Base-by-base conservation (phyloP, 768 basidiomycete genomes). In the Cystofilobasidium macerans region DNA sequence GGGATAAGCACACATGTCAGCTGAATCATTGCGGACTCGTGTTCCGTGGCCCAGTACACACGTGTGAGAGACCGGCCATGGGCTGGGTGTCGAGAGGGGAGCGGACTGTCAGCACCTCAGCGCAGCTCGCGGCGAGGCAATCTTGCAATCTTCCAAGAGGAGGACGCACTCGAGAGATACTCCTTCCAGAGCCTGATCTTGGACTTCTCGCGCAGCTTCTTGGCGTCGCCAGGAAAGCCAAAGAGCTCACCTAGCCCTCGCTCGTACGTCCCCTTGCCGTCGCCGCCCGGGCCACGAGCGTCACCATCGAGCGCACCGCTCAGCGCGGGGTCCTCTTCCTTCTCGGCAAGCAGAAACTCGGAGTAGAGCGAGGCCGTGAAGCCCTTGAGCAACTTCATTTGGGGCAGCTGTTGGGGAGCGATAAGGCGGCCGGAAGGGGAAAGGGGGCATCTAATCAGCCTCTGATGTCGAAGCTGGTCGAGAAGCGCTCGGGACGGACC, bases 111-210 rank as follows among this genome's bases (percentile, higher is more conserved):
- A 20, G 14, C 42, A 42, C n/a, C n/a, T n/a, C n/a, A n/a, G n/a
- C n/a, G 42, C 22, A 8, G 38, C 9, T 16, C 16, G 16, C 38
- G 42, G 3, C 42, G 13, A 42, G 42, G 7, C 9, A 4, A 42
- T 11, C 16, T 11, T 13, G 14, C 36, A 18, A 6, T 33, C 45
- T 12, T 11, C 22, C 20, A n/a, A 16, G 22, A 4, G 22, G 38
- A 16, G 4, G 47, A 64, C 82, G 69, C 71, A 93, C 90, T 79
- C 71, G 81, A 80, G 26, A 97, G 81, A 75, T 98, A 98, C 38
- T 83, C 82, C 16, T 86, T 86, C 94, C 94, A 99, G 20, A 98
- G 81, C 76, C 95, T 95, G 70, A 94, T 85, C 77, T 99, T 99
- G 67, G 73, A 76, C 62, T 73, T 72, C 69, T 76, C 75, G 47